Evolutionary conservation across 2,329 filamentous ascomycete species (phyloP).

Genomic region (Lasiodiplodia sp.): DNA sequence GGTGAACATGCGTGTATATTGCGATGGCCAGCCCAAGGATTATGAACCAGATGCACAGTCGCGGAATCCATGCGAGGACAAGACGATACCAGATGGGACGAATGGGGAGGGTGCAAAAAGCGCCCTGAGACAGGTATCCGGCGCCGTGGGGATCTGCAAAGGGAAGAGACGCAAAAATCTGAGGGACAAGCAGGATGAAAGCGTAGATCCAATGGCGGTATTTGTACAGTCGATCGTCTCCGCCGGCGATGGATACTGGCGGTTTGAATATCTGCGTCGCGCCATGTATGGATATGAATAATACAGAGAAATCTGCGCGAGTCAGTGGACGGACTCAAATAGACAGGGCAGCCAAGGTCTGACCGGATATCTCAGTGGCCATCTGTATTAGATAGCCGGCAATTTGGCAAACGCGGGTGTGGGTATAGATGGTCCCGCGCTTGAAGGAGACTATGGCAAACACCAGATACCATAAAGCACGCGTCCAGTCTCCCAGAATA

Average conservation of each 20-base stretch:
- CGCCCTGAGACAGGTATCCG: slow-evolving; percentile 67
- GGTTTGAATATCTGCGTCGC: slow-evolving; percentile 74
- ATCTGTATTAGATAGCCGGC: slow-evolving; percentile 72
- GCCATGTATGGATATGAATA: slow-evolving; percentile 77
- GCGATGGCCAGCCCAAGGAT: slow-evolving; percentile 71
- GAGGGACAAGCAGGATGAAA: slow-evolving; percentile 64
- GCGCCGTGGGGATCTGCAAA: slow-evolving; percentile 62
- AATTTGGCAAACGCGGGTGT: slow-evolving; percentile 65
- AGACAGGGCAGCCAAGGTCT: slow-evolving; percentile 34
- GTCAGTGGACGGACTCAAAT: slow-evolving; percentile 24
- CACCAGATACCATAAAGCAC: slow-evolving; percentile 72
- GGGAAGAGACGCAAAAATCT: slow-evolving; percentile 67
- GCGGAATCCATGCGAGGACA: slow-evolving; percentile 74
- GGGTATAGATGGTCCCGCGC: slow-evolving; percentile 58
- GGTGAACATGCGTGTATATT: slow-evolving; percentile 68
- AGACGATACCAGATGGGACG: slow-evolving; percentile 73
- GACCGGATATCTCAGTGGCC: slow-evolving; percentile 70
- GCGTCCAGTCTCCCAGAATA: slow-evolving; percentile 75
- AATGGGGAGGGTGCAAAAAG: slow-evolving; percentile 74
- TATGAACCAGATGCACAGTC: slow-evolving; percentile 71
- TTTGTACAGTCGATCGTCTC: slow-evolving; percentile 69
- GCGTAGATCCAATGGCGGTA: slow-evolving; percentile 68
- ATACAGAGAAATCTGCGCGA: slow-evolving; percentile 67
- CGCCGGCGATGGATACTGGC: slow-evolving; percentile 50
- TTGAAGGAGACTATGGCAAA: slow-evolving; percentile 67